Evolutionary conservation across 2,329 filamentous ascomycete genomes (phyloP), one percentile per base, ranked within the genome.

Genomic region (Calonectria ilicicola): DNA sequence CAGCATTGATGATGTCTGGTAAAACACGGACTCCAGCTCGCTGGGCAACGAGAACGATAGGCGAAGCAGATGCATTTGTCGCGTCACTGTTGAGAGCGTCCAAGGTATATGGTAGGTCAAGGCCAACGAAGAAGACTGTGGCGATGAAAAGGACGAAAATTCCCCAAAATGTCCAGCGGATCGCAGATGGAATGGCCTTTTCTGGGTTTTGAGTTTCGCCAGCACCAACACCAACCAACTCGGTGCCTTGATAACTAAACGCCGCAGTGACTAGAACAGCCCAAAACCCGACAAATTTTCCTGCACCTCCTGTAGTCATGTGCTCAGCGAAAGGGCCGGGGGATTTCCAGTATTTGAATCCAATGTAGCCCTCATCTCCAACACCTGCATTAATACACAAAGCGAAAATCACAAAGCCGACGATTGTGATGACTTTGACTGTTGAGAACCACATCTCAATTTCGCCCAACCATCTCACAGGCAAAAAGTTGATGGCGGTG

Each of bases 401-500:
- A 19, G 83, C 84, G 6, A 89, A 79, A 23, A 89, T 83, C 68
- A 89, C 83, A 17, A 89, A 80, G 27, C 87, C 86, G 38, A 88
- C 77, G 51, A 89, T 88, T 12, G 85, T 83, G 40, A 88, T 81
- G 40, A 89, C 82, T 73, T 89, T 89, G 69, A 89, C 80, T 0
- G 82, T 81, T 2, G 86, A 84, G 65, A 88, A 87, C 80, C 84
- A 86, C 75, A 89, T 89, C 76, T 89, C 88, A 2, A 85, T 82
- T 76, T 89, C 88, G 3, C 87, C 88, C 69, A 87, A 89, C 66
- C 85, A 65, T 86, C 81, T 72, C 85, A 82, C 72, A 87, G 89
- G 42, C 29, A 76, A 62, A 26, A 73, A 51, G 8, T 74, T 69
- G 14, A 79, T 70, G 46, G 77, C 72, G 2, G 75, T 77, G 47